Base-by-base conservation (phyloP, 2,329 filamentous ascomycete species). In the Thielaviopsis euricoi region DNA sequence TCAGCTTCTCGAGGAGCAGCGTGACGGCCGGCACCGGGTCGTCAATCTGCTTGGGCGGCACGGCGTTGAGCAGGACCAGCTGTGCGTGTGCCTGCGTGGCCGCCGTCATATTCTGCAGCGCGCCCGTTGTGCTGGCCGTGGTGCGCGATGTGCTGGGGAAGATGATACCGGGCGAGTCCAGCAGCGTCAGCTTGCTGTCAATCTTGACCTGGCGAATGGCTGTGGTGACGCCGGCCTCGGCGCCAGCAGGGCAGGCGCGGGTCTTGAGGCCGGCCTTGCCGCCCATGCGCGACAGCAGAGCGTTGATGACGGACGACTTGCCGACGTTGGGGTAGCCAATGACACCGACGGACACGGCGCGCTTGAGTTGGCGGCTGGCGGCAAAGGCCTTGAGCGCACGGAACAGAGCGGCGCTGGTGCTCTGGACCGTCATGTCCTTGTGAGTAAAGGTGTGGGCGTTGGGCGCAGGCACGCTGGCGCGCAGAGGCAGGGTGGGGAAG, bases 261-360 rank as follows among this genome's bases (percentile, higher is more conserved):
- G 78, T 76, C 64, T 78, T 74, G 64, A 71, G 69, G 51, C 73
- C 73, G 43, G 80, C 80, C 63, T 77, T 76, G 58, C 82, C 79
- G 63, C 85, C 81, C 64, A 95, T 75, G 43, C 88, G 81, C 43
- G 86, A 83, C 21, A 89, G 85, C 58, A 96, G 82, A 17, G 89
- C 87, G 70, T 96, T 96, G 77, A 96, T 95, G 66, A 96, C 89
- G 55, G 89, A 95, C 26, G 89, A 95, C 75, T 96, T 96, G 68
- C 90, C 90, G 60, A 95, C 90, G 69, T 96, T 96, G 65, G 90
- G 90, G 70, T 95, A 96, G 26, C 90, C 90, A 64, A 96, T 94
- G 62, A 96, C 87, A 63, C 90, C 90, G 61, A 96, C 90, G 21
- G 87, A 90, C 65, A 95, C 82, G 56, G 89, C 85, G 58, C 90